Conservation (phyloP, 169 alveolate species). For the Plasmodium fragile region DNA sequence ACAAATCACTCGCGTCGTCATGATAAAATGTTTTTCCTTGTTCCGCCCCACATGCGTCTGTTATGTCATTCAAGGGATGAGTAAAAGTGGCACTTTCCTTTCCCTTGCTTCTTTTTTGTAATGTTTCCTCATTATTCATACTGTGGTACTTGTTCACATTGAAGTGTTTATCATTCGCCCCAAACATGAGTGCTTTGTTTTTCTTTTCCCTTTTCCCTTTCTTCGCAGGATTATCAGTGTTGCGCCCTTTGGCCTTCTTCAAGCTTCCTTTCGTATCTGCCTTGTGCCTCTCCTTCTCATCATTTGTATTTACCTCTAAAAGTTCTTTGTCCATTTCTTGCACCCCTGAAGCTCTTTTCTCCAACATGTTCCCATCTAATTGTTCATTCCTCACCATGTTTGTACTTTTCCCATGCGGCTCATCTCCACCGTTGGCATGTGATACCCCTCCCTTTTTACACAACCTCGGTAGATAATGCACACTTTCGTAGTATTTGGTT, state of each 20-base stretch:
- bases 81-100: background rate
- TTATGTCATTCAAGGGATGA: background rate
- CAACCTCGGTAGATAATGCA: slow-evolving; percentile 20
- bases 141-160: background rate
- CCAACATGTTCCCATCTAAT: background rate
- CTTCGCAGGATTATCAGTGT: background rate
- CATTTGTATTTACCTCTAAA: background rate
- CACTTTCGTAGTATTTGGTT: slow-evolving; percentile 32
- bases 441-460: background rate
- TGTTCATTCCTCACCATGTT: background rate
- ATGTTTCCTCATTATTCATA: background rate
- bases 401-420: background rate
- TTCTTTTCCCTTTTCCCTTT: background rate
- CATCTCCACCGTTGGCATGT: background rate
- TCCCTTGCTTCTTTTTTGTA: background rate
- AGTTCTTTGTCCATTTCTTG: background rate
- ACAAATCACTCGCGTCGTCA: background rate
- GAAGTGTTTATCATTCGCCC: background rate
- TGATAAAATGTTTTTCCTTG: background rate
- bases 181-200: background rate
- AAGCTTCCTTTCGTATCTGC: background rate
- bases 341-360: background rate
- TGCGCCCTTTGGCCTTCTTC: background rate
- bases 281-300: background rate
- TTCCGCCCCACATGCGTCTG: background rate